Conservation (phyloP, 2,329 filamentous ascomycete genomes). For the Fusarium sp. region DNA sequence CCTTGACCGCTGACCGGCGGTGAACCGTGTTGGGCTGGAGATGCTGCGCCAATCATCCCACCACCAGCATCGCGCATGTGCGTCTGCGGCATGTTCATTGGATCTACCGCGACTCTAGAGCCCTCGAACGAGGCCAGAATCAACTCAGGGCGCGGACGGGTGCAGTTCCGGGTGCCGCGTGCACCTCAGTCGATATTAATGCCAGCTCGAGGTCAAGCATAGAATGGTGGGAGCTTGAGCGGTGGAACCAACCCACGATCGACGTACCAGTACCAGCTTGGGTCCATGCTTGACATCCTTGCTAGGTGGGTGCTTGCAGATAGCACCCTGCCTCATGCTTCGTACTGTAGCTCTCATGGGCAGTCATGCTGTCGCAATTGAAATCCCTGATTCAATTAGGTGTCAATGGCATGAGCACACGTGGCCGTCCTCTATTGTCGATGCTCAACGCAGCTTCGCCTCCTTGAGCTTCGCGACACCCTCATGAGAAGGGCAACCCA, state of each 20-base stretch:
- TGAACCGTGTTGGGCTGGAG: constrained; percentile 35
- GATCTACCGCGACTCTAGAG: constrained; percentile 21
- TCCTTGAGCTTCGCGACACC: constrained; percentile 5
- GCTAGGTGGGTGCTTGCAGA: constrained; percentile 18
- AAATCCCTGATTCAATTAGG: constrained; percentile 12
- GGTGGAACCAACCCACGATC: constrained; percentile 39
- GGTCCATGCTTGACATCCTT: constrained; percentile 17
- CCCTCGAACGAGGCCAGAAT: constrained; percentile 28
- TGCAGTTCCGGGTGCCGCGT: constrained; percentile 34
- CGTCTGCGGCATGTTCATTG: constrained; percentile 34
- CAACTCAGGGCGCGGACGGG: constrained; percentile 19
- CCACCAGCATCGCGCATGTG: constrained; percentile 34
- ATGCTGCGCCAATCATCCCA: constrained; percentile 42
- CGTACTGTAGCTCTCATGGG: constrained; percentile 20
- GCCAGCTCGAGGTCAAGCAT: constrained; percentile 20
- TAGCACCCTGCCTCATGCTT: constrained; percentile 16
- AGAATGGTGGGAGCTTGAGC: constrained; percentile 27
- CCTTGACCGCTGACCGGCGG: constrained; percentile 42
- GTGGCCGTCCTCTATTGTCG: constrained; percentile 15
- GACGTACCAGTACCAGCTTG: constrained; percentile 23
- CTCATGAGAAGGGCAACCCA: constrained; percentile 3
- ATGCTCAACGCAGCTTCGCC: background rate
- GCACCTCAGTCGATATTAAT: constrained; percentile 18
- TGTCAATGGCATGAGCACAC: constrained; percentile 28
- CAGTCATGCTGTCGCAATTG: constrained; percentile 10